Conservation (phyloP, 306 rosid species). For the Acacia melanoxylon region DNA sequence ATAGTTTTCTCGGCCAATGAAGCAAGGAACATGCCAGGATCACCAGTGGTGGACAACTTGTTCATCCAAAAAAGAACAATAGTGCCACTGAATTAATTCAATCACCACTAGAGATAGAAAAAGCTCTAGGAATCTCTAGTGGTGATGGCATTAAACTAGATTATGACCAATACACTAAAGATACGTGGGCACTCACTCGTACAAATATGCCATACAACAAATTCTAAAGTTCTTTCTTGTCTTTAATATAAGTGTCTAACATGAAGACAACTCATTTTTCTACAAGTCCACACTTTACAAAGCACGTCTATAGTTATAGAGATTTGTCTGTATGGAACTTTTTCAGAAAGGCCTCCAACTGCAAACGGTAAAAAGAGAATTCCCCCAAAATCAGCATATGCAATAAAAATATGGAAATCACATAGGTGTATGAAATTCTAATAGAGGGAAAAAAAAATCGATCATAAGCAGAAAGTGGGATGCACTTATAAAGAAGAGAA, state of each 20-base stretch:
- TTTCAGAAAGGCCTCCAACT: not conserved
- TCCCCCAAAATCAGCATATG: constrained; percentile 1
- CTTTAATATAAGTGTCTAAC: not conserved
- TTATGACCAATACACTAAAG: not conserved
- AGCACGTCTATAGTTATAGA: not conserved
- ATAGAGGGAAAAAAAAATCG: not conserved
- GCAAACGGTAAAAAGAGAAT: not conserved
- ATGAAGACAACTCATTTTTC: not conserved
- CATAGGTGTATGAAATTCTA: constrained; percentile 1
- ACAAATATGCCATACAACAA: not conserved
- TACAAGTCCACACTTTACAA: not conserved
- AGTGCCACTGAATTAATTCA: constrained; percentile 42
- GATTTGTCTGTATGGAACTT: not conserved
- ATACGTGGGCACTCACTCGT: not conserved
- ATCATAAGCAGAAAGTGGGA: not conserved
- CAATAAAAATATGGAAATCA: not conserved
- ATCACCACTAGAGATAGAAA: constrained; percentile 28
- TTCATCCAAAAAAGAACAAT: constrained; percentile 13
- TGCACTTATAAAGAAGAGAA: not conserved
- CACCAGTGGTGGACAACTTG: constrained; percentile 28
- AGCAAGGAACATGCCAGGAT: constrained; percentile 26
- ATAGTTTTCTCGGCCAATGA: constrained; percentile 10
- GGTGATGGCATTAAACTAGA: constrained; percentile 3
- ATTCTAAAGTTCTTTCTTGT: not conserved
- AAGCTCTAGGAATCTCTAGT: not conserved